phyloP scores from a whole-genome alignment of 352 stramenopile species.

The Pythium chondricola region DNA sequence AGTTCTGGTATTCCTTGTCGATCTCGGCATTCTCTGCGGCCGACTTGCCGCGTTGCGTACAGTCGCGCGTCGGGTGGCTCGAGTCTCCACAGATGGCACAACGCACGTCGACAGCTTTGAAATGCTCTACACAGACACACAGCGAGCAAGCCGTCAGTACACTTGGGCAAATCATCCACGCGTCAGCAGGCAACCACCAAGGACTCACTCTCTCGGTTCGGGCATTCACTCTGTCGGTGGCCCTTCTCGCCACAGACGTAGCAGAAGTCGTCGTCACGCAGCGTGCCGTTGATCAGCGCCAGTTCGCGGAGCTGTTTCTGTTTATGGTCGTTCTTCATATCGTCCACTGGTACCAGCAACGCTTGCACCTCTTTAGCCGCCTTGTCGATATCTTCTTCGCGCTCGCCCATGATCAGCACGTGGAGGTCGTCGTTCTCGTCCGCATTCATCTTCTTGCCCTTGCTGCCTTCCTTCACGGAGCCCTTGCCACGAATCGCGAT shows the following conservation, averaged over 20 bases:
- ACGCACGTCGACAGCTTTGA: constrained; percentile 87
- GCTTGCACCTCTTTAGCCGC: constrained; percentile 86
- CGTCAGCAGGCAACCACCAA: constrained; percentile 1
- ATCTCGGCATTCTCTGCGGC: constrained; percentile 68
- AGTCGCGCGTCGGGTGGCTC: constrained; percentile 97
- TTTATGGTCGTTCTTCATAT: constrained; percentile 95
- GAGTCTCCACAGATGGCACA: constrained; percentile 98
- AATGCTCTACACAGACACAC: constrained; percentile 43
- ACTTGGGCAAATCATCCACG: neutral
- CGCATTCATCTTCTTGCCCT: constrained; percentile 88
- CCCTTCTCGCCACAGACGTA: constrained; percentile 97
- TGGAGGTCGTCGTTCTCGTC: constrained; percentile 97
- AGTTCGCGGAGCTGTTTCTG: constrained; percentile 98
- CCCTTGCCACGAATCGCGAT: constrained; percentile 97
- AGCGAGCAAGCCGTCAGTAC: too few relatives aligned
- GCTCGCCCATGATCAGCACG: constrained; percentile 91
- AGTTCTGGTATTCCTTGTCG: constrained; percentile 81
- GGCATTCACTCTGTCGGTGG: constrained; percentile 96
- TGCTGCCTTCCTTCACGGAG: constrained; percentile 96
- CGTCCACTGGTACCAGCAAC: constrained; percentile 90
- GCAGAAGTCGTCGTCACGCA: constrained; percentile 97
- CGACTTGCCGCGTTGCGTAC: constrained; percentile 84
- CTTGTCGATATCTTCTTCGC: constrained; percentile 79
- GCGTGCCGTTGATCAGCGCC: constrained; percentile 98
- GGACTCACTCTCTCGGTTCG: constrained; percentile 80